Conservation (phyloP, 179 eudicot species). For the Drosera spatulata region DNA sequence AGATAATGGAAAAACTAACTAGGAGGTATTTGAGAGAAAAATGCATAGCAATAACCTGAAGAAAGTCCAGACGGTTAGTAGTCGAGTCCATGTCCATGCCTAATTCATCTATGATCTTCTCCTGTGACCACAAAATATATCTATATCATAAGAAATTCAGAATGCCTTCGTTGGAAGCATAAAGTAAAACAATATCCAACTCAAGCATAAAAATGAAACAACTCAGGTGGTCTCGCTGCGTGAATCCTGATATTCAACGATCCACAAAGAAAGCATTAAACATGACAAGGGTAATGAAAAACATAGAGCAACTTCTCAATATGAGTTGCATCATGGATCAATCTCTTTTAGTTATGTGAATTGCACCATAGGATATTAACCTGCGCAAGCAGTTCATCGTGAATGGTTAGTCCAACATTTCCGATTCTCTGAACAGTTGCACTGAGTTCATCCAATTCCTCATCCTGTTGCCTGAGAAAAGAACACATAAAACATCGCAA, state of each 20-base stretch:
- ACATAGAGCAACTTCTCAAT: too few species aligned
- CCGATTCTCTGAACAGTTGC: conserved; percentile 82
- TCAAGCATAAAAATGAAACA: too few species aligned
- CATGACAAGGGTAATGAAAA: too few species aligned
- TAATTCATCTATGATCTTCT: conserved; percentile 73
- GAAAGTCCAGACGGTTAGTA: conserved; percentile 87
- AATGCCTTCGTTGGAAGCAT: too few species aligned
- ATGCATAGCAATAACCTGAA: conserved; percentile 43
- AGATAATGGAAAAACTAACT: too few species aligned
- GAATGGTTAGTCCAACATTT: conserved; percentile 84
- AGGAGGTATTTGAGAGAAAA: neutral
- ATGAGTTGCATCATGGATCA: too few species aligned
- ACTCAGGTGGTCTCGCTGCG: too few species aligned
- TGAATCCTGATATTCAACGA: too few species aligned
- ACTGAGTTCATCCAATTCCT: conserved; percentile 81
- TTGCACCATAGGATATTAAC: conserved; percentile 13
- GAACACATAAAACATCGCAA: neutral
- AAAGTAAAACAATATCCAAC: too few species aligned
- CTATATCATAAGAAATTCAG: too few species aligned
- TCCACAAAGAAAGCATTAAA: too few species aligned
- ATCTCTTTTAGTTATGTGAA: too few species aligned
- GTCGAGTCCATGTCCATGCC: conserved; percentile 91
- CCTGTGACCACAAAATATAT: conserved; percentile 30
- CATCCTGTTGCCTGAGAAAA: conserved; percentile 72
- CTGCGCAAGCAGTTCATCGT: conserved; percentile 84